phyloP scores from a whole-genome alignment of 495 filamentous ascomycete genomes.

The Penicillium bialowiezense region DNA sequence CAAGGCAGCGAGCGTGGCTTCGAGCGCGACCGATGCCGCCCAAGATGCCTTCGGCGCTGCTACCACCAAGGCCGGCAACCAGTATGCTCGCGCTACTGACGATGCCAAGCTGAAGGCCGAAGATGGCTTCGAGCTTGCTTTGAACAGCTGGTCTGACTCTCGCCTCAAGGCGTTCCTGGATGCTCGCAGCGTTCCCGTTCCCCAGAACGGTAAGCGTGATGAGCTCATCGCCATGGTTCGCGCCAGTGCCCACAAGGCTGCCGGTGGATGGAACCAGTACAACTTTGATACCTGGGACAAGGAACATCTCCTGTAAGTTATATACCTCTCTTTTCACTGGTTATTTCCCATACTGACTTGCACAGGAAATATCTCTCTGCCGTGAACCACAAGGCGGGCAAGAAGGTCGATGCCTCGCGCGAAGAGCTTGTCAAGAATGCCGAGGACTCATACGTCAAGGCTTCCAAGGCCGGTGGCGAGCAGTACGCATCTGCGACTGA shows the following conservation, averaged over 20 bases:
- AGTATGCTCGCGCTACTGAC: slow-evolving; percentile 74
- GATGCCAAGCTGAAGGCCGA: slow-evolving; percentile 60
- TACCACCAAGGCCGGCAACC: slow-evolving; percentile 75
- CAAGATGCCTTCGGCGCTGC: slow-evolving; percentile 73
- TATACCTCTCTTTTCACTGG: too few relatives aligned
- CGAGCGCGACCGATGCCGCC: slow-evolving; percentile 47
- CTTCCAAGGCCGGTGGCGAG: slow-evolving; percentile 63
- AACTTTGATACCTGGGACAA: slow-evolving; percentile 81
- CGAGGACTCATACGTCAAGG: slow-evolving; percentile 65
- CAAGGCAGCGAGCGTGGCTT: slow-evolving; percentile 52
- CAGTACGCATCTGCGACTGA: slow-evolving; percentile 74
- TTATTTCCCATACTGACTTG: slow-evolving; percentile 27
- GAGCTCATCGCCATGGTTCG: slow-evolving; percentile 76
- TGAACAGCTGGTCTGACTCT: slow-evolving; percentile 67
- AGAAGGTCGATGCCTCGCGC: slow-evolving; percentile 63
- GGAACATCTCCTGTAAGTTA: slow-evolving; percentile 66
- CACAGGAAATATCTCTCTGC: slow-evolving; percentile 62
- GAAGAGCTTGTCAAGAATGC: slow-evolving; percentile 73
- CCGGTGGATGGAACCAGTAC: slow-evolving; percentile 71
- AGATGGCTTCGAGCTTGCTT: slow-evolving; percentile 62
- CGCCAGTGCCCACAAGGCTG: slow-evolving; percentile 68
- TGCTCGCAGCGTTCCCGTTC: slow-evolving; percentile 61
- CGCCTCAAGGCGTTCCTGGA: slow-evolving; percentile 70
- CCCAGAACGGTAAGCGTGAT: slow-evolving; percentile 72
- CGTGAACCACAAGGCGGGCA: slow-evolving; percentile 65